Conservation (phyloP, 495 filamentous ascomycete species). For the Pyronema domesticum region DNA sequence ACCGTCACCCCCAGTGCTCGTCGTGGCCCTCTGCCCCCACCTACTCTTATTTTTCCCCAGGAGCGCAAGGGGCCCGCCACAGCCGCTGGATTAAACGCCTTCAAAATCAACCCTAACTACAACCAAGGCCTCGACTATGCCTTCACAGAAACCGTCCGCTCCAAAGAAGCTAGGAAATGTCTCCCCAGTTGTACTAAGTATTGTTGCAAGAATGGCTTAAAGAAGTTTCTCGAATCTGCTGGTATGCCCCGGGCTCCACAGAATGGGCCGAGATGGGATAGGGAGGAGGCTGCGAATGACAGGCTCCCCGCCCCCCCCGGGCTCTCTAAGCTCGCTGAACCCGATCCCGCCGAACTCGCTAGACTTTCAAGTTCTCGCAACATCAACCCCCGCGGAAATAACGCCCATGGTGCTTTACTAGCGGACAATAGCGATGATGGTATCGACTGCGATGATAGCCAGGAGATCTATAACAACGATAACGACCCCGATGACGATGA, state of each 20-base stretch:
- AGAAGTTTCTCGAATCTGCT: conserved; percentile 17
- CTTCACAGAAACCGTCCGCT: conserved; percentile 58
- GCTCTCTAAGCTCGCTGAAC: conserved; percentile 5
- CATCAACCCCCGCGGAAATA: background rate
- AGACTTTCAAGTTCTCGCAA: background rate
- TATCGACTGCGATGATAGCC: too few species aligned
- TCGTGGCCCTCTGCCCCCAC: background rate
- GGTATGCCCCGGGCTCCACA: conserved; percentile 11
- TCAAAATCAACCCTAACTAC: conserved; percentile 61
- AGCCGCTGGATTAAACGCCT: conserved; percentile 32
- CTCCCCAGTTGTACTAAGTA: conserved; percentile 60
- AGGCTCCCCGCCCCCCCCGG: too few species aligned
- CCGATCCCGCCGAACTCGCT: background rate
- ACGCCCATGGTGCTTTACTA: too few species aligned
- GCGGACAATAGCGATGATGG: too few species aligned
- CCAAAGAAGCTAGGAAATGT: conserved; percentile 51
- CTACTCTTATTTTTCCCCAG: background rate
- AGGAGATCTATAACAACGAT: background rate
- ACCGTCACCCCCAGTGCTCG: background rate
- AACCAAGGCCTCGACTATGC: conserved; percentile 61
- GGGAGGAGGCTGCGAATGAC: background rate
- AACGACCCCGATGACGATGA: conserved; percentile 29
- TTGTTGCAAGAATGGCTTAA: conserved; percentile 14
- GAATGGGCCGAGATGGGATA: conserved; percentile 19
- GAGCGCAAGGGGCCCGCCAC: background rate